Base-by-base conservation (phyloP, 805 yeast species). In the Lipomyces chichibuensis region DNA sequence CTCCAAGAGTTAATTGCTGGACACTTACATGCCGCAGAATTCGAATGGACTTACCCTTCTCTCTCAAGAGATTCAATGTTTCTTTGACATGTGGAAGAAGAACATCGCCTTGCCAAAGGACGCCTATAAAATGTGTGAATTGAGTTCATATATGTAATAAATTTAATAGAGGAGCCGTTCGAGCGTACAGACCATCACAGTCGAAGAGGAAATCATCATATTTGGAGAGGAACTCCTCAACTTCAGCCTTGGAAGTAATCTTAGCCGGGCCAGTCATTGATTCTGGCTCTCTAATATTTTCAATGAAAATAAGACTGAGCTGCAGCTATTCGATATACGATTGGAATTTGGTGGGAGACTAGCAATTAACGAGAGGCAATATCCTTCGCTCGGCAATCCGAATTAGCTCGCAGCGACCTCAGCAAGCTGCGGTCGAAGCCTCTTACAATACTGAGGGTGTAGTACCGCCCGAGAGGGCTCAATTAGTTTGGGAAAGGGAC, bases 181-280 rank as follows among this genome's bases (percentile, higher is more conserved):
- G 33, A 14, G 11, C 2, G 39, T 1, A 49, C 67, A 11, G 27
- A 71, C 73, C 99, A 76, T 95, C 99, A 80, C 99, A 95, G 75
- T 95, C 99, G 76, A 95, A 95, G 72, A 95, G 80, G 74, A 93
- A 94, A 66, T 91, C 92, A 75, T 92, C 97, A 77, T 89, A 90
- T 62, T 82, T 75, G 71, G 83, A 84, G 9, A 95, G 78, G 58
- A 95, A 79, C 7, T 79, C 74, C 62, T 84, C 78, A 3, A 85
- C 89, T 43, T 84, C 84, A 25, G 80, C 81, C 64, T 80, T 81
- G 25, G 79, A 74, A 20, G 79, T 77, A 56, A 90, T 76, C 73
- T 89, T 87, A 0, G 74, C 72, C 8, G 91, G 83, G 49, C 49
- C 49, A 43, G 49, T 43, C 49, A 43, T 43, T 43, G 20, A 2